phyloP scores from a whole-genome alignment of 495 filamentous ascomycete species.

The Margaritispora aquatica region DNA sequence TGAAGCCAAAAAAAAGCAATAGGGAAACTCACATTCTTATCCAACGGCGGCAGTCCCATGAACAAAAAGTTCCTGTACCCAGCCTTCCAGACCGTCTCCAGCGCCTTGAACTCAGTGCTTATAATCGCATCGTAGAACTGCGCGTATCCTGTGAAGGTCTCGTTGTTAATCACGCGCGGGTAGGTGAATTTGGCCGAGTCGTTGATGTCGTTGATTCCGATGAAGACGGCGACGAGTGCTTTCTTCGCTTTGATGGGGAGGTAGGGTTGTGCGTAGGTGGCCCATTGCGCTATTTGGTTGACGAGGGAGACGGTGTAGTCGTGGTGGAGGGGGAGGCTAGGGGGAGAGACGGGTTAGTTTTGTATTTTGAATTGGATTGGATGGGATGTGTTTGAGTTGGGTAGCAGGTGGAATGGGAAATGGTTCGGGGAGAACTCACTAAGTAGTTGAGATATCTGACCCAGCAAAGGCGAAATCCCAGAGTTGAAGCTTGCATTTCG shows the following conservation, averaged over 20 bases:
- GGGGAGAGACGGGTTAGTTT: slow-evolving; percentile 31
- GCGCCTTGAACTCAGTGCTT: slow-evolving; percentile 31
- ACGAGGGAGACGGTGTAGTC: slow-evolving; percentile 10
- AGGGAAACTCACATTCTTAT: slow-evolving; percentile 26
- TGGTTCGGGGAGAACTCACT: neutral
- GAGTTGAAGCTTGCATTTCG: slow-evolving; percentile 36
- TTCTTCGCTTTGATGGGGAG: slow-evolving; percentile 47
- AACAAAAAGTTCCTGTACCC: slow-evolving; percentile 42
- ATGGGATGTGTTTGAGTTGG: too few relatives aligned
- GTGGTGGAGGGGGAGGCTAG: slow-evolving; percentile 53
- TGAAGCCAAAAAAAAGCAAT: neutral
- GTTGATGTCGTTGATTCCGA: slow-evolving; percentile 75
- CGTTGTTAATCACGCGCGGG: slow-evolving; percentile 1
- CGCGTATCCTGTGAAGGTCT: slow-evolving; percentile 28
- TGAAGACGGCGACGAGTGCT: slow-evolving; percentile 62
- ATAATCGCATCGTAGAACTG: slow-evolving; percentile 25
- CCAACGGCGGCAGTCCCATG: slow-evolving; percentile 43
- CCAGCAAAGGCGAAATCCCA: slow-evolving; percentile 54
- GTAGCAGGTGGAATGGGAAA: too few relatives aligned
- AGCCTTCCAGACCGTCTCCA: slow-evolving; percentile 29
- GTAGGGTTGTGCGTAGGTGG: slow-evolving; percentile 40
- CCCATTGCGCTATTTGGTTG: slow-evolving; percentile 38
- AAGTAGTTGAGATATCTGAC: slow-evolving; percentile 38
- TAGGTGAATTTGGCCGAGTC: slow-evolving; percentile 43
- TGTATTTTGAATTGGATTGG: neutral